Percentiles rank a stretch among this genome's conserved stretches.
Evolutionary conservation across 1,139 yeast genomes (phyloP).

Genomic region (Pneumocystis jirovecii): DNA sequence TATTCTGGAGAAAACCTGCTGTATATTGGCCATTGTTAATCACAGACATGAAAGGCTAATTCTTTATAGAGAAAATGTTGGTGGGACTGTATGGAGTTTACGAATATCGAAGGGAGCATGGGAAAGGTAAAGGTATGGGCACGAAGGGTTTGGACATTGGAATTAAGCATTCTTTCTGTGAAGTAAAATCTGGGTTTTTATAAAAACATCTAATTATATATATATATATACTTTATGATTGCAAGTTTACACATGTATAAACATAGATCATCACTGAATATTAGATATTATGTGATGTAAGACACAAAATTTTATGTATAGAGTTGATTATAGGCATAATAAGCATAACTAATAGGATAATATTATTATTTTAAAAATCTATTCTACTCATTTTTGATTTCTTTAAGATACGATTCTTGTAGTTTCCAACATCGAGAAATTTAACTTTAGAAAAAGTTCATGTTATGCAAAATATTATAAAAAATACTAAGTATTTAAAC

Average conservation of each 20-base stretch:
- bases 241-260: neutral
- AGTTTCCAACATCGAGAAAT: too few relatives aligned
- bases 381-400: neutral
- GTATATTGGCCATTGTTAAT: neutral
- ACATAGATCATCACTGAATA: neutral
- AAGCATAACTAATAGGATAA: neutral
- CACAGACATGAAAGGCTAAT: neutral
- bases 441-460: too few relatives aligned
- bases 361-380: neutral
- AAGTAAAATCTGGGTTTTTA: neutral
- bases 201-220: neutral
- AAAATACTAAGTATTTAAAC: neutral
- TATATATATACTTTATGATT: neutral
- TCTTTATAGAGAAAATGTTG: slow-evolving; percentile 60
- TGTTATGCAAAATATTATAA: too few relatives aligned
- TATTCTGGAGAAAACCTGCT: slow-evolving; percentile 97
- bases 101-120: slow-evolving; percentile 15
- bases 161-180: slow-evolving; percentile 29
- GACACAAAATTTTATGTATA: neutral
- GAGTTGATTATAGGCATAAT: neutral
- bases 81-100: slow-evolving; percentile 67
- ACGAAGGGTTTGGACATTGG: slow-evolving; percentile 76
- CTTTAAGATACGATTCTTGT: neutral
- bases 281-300: neutral
- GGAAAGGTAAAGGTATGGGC: slow-evolving; percentile 44